phyloP scores from a whole-genome alignment of 495 filamentous ascomycete genomes.

The Lentithecium fluviatile region DNA sequence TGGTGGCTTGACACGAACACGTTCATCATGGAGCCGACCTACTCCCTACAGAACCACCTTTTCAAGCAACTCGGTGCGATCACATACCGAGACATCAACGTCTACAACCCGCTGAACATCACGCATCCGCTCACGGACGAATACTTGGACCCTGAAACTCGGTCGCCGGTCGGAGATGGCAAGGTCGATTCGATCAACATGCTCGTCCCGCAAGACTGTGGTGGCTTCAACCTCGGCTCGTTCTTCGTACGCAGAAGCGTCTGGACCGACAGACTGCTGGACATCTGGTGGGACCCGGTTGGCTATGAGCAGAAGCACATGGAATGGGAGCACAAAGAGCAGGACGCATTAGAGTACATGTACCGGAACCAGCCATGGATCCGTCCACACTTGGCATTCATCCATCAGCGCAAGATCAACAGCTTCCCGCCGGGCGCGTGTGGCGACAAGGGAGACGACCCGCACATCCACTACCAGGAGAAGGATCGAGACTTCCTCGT shows the following conservation, averaged over 20 bases:
- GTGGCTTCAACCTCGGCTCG: conserved; percentile 93
- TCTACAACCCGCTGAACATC: conserved; percentile 94
- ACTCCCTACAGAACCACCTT: conserved; percentile 85
- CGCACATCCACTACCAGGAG: conserved; percentile 79
- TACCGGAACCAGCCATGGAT: conserved; percentile 93
- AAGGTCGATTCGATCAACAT: conserved; percentile 75
- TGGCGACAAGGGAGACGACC: conserved; percentile 70
- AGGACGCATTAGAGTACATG: conserved; percentile 89
- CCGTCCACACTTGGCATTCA: conserved; percentile 80
- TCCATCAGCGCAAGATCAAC: conserved; percentile 90
- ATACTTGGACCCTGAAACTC: conserved; percentile 72
- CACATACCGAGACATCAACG: conserved; percentile 94
- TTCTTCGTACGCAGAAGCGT: conserved; percentile 83
- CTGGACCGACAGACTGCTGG: conserved; percentile 90
- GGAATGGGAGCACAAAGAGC: conserved; percentile 99
- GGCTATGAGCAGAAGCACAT: conserved; percentile 98
- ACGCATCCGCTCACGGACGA: conserved; percentile 69
- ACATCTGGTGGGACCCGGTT: conserved; percentile 98
- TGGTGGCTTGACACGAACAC: conserved; percentile 99
- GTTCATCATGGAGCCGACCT: conserved; percentile 93
- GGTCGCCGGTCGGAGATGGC: conserved; percentile 71
- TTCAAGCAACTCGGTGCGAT: conserved; percentile 73
- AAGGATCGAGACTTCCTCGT: conserved; percentile 90
- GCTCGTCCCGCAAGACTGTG: conserved; percentile 89
- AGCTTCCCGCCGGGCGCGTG: conserved; percentile 90